phyloP scores from a whole-genome alignment of 1,284 basidiomycete species.

The Boletellus dicymbophilus region DNA sequence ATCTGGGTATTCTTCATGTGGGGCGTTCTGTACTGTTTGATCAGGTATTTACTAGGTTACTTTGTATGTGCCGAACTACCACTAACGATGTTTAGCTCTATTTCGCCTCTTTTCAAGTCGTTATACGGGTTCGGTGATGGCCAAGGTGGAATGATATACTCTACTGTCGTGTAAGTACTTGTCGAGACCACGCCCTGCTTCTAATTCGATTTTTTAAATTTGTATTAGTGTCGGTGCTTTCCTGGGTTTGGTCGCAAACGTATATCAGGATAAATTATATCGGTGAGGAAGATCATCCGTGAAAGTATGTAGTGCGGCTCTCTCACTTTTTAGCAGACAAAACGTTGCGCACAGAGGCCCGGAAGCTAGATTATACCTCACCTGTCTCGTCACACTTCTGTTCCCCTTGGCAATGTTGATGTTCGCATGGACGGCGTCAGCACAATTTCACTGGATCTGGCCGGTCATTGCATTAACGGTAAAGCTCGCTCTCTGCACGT shows the following conservation, averaged over 20 bases:
- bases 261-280: constrained; percentile 72
- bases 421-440: constrained; percentile 42
- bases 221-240: constrained; percentile 59
- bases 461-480: constrained; percentile 44
- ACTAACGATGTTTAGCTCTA: constrained; percentile 45
- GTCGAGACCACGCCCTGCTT: background rate
- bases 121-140: constrained; percentile 71
- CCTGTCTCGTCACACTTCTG: constrained; percentile 51
- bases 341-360: constrained; percentile 48
- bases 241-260: constrained; percentile 56
- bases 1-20: constrained; percentile 78
- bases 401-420: constrained; percentile 55
- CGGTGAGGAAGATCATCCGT: constrained; percentile 36
- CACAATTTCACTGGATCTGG: constrained; percentile 39
- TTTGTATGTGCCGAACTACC: background rate
- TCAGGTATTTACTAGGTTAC: constrained; percentile 47
- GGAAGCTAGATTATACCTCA: constrained; percentile 60
- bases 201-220: background rate
- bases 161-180: constrained; percentile 56
- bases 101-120: constrained; percentile 58
- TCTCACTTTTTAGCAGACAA: constrained; percentile 9
- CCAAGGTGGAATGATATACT: constrained; percentile 62
- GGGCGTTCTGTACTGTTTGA: constrained; percentile 73
- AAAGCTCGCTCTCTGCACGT: constrained; percentile 5
- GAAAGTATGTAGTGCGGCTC: background rate